phyloP scores from a whole-genome alignment of 257 asterid genomes.

The Gentiana straminea region DNA sequence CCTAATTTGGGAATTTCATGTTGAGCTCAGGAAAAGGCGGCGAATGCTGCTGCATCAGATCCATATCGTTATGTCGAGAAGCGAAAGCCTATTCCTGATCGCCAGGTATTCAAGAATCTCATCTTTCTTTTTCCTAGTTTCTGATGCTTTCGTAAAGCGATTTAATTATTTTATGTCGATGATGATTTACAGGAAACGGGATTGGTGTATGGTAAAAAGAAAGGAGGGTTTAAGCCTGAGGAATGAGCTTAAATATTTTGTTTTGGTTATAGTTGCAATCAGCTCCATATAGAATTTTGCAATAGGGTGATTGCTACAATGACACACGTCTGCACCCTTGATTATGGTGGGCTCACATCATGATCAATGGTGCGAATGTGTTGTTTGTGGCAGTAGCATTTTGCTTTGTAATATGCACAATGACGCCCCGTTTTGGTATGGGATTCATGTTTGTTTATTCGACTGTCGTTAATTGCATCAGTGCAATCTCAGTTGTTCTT shows the following conservation, averaged over 20 bases:
- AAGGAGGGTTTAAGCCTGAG: constrained; percentile 24
- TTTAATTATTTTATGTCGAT: not conserved
- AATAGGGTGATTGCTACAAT: too few relatives aligned
- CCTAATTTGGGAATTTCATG: not conserved
- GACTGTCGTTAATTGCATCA: too few relatives aligned
- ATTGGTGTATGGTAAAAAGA: constrained; percentile 63
- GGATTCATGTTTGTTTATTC: too few relatives aligned
- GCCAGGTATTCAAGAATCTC: constrained; percentile 40
- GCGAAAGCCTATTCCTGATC: constrained; percentile 78
- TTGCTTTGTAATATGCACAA: too few relatives aligned
- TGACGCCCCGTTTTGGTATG: too few relatives aligned
- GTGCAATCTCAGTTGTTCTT: too few relatives aligned
- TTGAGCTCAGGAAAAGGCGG: constrained; percentile 54
- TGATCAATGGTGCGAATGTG: too few relatives aligned
- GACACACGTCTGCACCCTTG: too few relatives aligned
- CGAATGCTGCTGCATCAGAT: constrained; percentile 59
- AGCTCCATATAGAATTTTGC: too few relatives aligned
- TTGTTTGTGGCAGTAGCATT: too few relatives aligned
- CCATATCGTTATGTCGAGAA: constrained; percentile 64
- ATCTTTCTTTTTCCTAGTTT: not conserved
- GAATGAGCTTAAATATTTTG: constrained; percentile 9
- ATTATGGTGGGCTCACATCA: too few relatives aligned
- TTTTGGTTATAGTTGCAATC: too few relatives aligned
- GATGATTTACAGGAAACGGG: constrained; percentile 55
- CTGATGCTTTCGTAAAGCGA: not conserved